phyloP scores from a whole-genome alignment of 2,329 filamentous ascomycete species.

The Myriangium duriaei region DNA sequence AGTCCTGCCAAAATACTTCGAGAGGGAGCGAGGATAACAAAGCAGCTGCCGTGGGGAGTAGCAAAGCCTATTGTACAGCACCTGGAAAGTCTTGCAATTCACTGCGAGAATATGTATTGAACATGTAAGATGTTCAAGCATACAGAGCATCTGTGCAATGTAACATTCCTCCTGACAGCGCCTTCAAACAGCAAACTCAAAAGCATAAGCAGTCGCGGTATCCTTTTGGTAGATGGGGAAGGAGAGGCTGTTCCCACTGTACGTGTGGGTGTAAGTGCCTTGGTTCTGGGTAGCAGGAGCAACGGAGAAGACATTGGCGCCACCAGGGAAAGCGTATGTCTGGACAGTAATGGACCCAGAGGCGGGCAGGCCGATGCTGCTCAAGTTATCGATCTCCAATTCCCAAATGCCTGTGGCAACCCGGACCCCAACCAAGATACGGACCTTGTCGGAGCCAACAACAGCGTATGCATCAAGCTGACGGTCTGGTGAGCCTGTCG shows the following conservation, averaged over 20 bases:
- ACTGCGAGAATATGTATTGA: no score
- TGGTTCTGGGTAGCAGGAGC: conserved; percentile 23
- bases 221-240: conserved; percentile 25
- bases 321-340: conserved; percentile 17
- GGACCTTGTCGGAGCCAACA: conserved; percentile 20
- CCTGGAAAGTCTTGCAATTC: no score
- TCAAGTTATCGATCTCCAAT: conserved; percentile 23
- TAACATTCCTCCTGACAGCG: no score
- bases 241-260: conserved; percentile 24
- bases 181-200: conserved; percentile 31
- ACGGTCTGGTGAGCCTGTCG: conserved; percentile 24
- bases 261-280: conserved; percentile 22
- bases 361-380: conserved; percentile 22
- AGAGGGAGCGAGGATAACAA: no score
- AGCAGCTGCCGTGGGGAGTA: no score
- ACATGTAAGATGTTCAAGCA: no score
- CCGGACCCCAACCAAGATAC: conserved; percentile 26
- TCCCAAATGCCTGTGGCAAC: conserved; percentile 23
- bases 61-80: no score
- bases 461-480: conserved; percentile 29
- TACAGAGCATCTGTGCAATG: no score
- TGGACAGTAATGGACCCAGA: conserved; percentile 24
- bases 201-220: conserved; percentile 27
- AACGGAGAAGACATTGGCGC: conserved; percentile 18
- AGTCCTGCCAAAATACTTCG: no score